phyloP scores from a whole-genome alignment of 345 rosid species.

The Hibiscus tridactylites region DNA sequence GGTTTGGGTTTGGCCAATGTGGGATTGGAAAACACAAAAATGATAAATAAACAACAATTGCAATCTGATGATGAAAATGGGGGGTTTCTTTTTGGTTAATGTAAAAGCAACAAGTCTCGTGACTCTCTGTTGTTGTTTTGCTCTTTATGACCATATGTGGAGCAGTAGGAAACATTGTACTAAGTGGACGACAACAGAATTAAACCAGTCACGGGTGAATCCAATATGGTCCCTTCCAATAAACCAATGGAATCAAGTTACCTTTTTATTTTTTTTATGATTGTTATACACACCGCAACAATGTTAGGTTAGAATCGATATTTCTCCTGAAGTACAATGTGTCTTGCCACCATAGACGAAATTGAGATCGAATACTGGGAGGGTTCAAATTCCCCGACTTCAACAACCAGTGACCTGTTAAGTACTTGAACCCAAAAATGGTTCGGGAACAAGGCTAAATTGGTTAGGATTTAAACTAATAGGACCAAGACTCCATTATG shows the following conservation, averaged over 20 bases:
- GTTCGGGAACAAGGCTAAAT: too few species aligned
- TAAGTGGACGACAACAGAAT: conserved; percentile 29
- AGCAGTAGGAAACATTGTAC: conserved; percentile 13
- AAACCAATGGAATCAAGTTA: not conserved
- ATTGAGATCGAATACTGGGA: too few species aligned
- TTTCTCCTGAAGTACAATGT: too few species aligned
- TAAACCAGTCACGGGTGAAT: conserved; percentile 42
- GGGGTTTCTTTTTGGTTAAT: conserved; percentile 1
- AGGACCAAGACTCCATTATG: too few species aligned
- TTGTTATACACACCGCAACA: too few species aligned
- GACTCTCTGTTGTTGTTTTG: conserved; percentile 68
- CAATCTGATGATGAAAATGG: conserved; percentile 7
- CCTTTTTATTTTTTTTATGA: too few species aligned
- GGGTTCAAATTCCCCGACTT: too few species aligned
- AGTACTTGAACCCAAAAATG: too few species aligned
- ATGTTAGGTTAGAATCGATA: too few species aligned
- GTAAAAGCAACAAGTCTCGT: conserved; percentile 43
- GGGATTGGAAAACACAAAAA: not conserved
- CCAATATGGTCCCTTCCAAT: conserved; percentile 13
- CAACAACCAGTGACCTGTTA: too few species aligned
- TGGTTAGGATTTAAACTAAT: too few species aligned
- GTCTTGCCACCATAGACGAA: too few species aligned
- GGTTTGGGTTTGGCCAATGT: not conserved
- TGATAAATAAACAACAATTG: not conserved
- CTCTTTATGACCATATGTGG: conserved; percentile 36